phyloP scores from a whole-genome alignment of 306 rosid species.

The Urtica urens region DNA sequence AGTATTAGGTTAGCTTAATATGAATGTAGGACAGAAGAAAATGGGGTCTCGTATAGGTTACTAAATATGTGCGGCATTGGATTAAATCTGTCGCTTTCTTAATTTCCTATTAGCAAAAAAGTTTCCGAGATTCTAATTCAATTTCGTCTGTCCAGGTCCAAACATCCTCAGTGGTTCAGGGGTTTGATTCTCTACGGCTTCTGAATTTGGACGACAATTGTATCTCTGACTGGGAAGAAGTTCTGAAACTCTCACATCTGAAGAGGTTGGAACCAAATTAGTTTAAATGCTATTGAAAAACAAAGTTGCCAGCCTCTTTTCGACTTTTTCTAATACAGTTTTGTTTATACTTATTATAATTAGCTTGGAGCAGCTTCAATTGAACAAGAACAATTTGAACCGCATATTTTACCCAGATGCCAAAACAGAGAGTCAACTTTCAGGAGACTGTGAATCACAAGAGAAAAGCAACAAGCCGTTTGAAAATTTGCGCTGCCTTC shows the following conservation, averaged over 20 bases:
- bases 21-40: no score
- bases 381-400: constrained; percentile 72
- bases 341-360: constrained; percentile 23
- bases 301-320: neutral
- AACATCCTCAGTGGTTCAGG: constrained; percentile 57
- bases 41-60: no score
- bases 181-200: constrained; percentile 67
- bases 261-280: constrained; percentile 36
- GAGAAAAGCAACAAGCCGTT: constrained; percentile 39
- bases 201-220: constrained; percentile 83
- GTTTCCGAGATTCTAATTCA: no score
- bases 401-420: constrained; percentile 47
- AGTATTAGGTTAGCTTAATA: no score
- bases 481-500: constrained; percentile 64
- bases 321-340: constrained; percentile 13
- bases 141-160: constrained; percentile 44
- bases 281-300: constrained; percentile 3
- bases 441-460: constrained; percentile 14
- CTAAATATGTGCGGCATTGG: no score
- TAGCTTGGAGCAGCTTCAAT: constrained; percentile 95
- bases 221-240: constrained; percentile 73
- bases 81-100: no score
- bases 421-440: constrained; percentile 23
- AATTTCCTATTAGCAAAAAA: no score
- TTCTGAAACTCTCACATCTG: constrained; percentile 67